Evolutionary conservation across 805 yeast species (phyloP).

Genomic region (Sungouiella thailandica): DNA sequence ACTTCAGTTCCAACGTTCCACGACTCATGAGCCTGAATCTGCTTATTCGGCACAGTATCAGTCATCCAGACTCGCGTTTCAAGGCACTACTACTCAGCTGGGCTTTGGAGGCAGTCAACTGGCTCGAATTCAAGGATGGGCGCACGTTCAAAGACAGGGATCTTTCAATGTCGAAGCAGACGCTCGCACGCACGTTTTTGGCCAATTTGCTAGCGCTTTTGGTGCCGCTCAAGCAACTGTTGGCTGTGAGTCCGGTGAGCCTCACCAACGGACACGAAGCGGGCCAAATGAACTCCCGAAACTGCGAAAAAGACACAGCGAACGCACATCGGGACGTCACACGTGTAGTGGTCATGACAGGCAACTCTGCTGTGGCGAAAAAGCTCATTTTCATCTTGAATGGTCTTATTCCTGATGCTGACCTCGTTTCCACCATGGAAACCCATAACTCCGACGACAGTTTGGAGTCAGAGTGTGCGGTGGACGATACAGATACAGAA

Average conservation of each 20-base stretch:
- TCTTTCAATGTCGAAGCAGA: constrained; percentile 1
- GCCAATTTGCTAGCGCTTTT: constrained; percentile 45
- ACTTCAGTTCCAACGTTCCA: constrained; percentile 41
- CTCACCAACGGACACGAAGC: constrained; percentile 12
- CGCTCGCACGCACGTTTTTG: constrained; percentile 31
- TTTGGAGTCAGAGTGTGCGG: too few relatives aligned
- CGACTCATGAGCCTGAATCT: constrained; percentile 39
- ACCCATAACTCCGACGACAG: too few relatives aligned
- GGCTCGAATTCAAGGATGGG: constrained; percentile 55
- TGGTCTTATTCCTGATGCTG: constrained; percentile 34
- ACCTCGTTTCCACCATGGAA: too few relatives aligned
- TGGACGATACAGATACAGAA: too few relatives aligned
- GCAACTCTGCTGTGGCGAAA: constrained; percentile 57
- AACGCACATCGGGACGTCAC: constrained; percentile 30
- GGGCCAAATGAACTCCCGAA: constrained; percentile 7
- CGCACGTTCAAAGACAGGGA: constrained; percentile 9
- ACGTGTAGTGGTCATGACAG: constrained; percentile 52
- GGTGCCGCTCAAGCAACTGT: constrained; percentile 34
- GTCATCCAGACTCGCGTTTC: constrained; percentile 15
- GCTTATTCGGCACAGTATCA: constrained; percentile 23
- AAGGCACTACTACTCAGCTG: constrained; percentile 42
- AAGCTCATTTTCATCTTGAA: constrained; percentile 50
- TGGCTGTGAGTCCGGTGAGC: constrained; percentile 30
- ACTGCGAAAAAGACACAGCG: too few relatives aligned
- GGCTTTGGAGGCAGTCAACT: constrained; percentile 47